Base-by-base conservation (phyloP, 2,329 filamentous ascomycete genomes). In the Xylariaceae sp. region DNA sequence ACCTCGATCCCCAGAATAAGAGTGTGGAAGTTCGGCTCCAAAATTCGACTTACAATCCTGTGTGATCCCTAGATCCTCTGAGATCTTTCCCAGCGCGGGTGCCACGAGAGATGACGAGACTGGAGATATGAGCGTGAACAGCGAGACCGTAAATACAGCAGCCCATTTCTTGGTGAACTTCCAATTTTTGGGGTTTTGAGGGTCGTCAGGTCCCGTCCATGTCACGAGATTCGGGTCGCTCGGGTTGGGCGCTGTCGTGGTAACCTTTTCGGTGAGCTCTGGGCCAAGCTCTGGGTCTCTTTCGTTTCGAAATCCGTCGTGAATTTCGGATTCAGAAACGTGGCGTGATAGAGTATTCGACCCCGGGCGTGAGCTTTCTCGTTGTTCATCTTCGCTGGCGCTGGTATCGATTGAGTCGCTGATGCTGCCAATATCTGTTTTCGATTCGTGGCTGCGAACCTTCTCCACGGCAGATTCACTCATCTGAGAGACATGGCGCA, bases 41-140 rank as follows among this genome's bases (percentile, higher is more conserved):
- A 8, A 0, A 26, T 5, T 42, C 4, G 12, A 63, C 64, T 62
- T 57, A 67, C 65, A 71, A 51, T 68, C 64, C 47, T 72, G 72
- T 0, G 69, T 67, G 42, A 85, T 80, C 53, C 76, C 57, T 37
- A 86, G 73, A 31, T 85, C 80, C 1, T 64, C 61, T n/a, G 75
- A 73, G 47, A 87, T 80, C 2, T 72, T 66, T 7, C 67, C 65
- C 40, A 87, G 67, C 4, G 72, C 74, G 0, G 78, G 78, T 0
- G 79, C 79, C 9, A 81, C 74, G 71, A 82, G 80, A 37, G 80
- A 80, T 3, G 80, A 83, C 1, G 79, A 78, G 6, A 84, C 73
- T 0, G 80, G 80, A 2, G 81, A 83, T 56, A 86, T 80, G 60
- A 85, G 76, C 2, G 81, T 83, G 65, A 84, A 84, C 48, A 74